These are phyloP conservation scores for Raffaelea arxii DNA, from an alignment of 2,329 filamentous ascomycete genomes.

Conservation along the genomic window DNA sequence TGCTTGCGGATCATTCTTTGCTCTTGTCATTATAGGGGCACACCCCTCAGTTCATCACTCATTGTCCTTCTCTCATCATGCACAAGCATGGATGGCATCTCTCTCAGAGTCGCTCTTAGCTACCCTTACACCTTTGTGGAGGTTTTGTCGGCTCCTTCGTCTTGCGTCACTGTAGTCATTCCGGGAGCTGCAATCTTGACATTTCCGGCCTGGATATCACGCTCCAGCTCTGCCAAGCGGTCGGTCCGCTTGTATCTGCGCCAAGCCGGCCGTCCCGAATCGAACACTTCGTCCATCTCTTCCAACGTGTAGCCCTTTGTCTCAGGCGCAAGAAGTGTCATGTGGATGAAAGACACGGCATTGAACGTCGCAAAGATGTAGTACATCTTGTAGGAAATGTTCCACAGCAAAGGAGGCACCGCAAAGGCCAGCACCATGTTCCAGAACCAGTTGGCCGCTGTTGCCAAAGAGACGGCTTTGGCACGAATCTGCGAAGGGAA, in stretches of 20 bases:
- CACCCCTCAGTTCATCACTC: no score
- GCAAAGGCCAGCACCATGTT: slow-evolving; percentile 46
- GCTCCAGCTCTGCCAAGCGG: slow-evolving; percentile 35
- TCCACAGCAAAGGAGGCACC: slow-evolving; percentile 38
- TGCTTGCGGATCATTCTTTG: no score
- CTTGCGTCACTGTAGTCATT: not conserved
- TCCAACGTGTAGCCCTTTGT: slow-evolving; percentile 67
- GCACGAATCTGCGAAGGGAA: slow-evolving; percentile 30
- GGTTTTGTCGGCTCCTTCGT: no score
- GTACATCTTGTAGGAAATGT: slow-evolving; percentile 43
- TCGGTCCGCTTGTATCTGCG: slow-evolving; percentile 32
- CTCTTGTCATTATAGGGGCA: no score
- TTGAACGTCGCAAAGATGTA: slow-evolving; percentile 70
- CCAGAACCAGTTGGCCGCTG: slow-evolving; percentile 31
- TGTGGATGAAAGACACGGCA: slow-evolving; percentile 56
- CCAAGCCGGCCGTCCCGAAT: slow-evolving; percentile 50
- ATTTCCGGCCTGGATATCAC: slow-evolving; percentile 37
- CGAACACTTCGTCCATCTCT: slow-evolving; percentile 67
- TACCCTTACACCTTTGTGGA: no score
- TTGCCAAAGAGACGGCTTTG: slow-evolving; percentile 34
- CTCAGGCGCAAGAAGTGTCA: slow-evolving; percentile 53
- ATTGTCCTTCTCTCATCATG: no score
- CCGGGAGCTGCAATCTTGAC: slow-evolving; percentile 23
- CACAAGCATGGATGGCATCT: no score
- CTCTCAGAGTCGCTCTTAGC: no score